Evolutionary conservation across 2,329 filamentous ascomycete species (phyloP), one percentile per base, ranked within the genome.

Genomic region (Pseudofabraea citricarpa): DNA sequence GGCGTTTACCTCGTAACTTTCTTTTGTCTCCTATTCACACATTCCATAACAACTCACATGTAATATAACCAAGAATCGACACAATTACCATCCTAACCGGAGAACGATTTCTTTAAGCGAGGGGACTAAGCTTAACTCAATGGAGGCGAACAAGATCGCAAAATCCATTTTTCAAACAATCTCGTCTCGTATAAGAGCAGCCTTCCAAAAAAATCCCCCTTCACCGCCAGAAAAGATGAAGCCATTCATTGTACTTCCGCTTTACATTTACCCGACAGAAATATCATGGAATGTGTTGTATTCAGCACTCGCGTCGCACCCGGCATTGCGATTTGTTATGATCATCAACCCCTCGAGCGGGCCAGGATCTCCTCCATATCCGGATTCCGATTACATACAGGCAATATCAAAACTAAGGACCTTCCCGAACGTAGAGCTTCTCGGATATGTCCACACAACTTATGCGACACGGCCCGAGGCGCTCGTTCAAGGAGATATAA

Each of bases 371-470:
- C 49, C 52, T 2, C 40, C 48, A n/a, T 54, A 54, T 20, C 67
- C 65, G 1, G 58, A 63, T 40, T 37, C 50, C 1, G 54, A 56
- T 44, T 66, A 63, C 47, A 58, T 60, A 20, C 36, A 52, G 6
- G 59, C 48, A 1, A 51, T 69, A 19, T 45, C 54, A 2, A 57
- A 61, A 38, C 54, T 69, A 3, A 64, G 63, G 41, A 56, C 46
- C 15, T 65, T 62, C 41, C 18, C 55, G 23, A 69, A 69, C 42
- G 59, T 63, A n/a, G 50, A 57, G 0, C 51, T 61, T 3, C 43
- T 69, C 7, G 66, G 67, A 10, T 70, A 70, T 43, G 62, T 68
- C 16, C 57, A 58, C 13, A 65, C 62, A 2, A 33, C 41, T 5
- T 64, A 64, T 29, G 61, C 54, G 5, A 50, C 42, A 1, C 49